Base-by-base conservation (phyloP, 2,329 filamentous ascomycete species). In the Coniochaeta sp. region DNA sequence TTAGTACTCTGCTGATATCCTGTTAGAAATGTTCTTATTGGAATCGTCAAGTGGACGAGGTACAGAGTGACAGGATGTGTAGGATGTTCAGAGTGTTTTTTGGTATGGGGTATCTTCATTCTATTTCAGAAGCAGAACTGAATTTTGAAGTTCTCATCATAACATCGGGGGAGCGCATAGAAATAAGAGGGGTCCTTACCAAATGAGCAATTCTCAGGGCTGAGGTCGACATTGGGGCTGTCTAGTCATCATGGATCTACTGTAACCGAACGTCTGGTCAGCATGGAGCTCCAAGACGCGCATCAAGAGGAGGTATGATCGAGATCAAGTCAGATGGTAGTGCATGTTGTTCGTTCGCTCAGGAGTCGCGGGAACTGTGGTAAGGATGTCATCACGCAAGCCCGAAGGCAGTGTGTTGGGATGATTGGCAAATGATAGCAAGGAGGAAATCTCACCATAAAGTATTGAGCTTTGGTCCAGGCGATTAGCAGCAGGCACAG, bases 61-160 rank as follows among this genome's bases (percentile, higher is more conserved):
- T 60, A 33, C 56, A 61, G 54, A 55, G 57, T 50, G 55, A 31
- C 56, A 26, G 58, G 58, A 43, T 57, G 40, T 52, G 62, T 66
- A 68, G 66, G 64, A 67, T 63, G 62, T 73, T 84, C 80, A 84
- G 81, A 86, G 79, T 79, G 76, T 75, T 82, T 79, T 87, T 79
- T 88, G 84, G 85, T 87, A 85, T 80, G 77, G 78, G 74, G 70
- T 83, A 73, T 87, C 86, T 82, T 87, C 85, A 88, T 76, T 74
- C 67, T 72, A 70, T 68, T 84, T 89, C 86, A 89, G 86, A 82
- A 89, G 86, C 86, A 89, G 86, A 89, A 89, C 86, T 89, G 86
- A 81, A 81, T 73, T 79, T 77, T 76, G 74, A 65, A 67, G 76
- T 78, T 85, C 77, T 89, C 86, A 89, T 89, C 86, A 88, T 79